phyloP scores from a whole-genome alignment of 2,329 filamentous ascomycete genomes.

The Phyllosticta paracitricarpa region DNA sequence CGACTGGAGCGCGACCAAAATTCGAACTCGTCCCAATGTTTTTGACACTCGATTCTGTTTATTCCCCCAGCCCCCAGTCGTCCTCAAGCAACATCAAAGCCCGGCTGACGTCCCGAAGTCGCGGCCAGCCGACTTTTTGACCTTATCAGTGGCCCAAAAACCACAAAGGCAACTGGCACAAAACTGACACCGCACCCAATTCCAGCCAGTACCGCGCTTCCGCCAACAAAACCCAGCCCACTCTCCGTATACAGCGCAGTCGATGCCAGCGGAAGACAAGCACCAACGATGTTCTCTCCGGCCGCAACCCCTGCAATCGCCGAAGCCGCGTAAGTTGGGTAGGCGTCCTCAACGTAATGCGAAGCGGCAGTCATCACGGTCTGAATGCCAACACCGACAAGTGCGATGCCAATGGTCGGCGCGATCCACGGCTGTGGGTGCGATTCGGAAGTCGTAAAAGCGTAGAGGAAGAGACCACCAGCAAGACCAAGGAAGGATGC shows the following conservation, averaged over 20 bases:
- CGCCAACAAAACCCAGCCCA: background rate
- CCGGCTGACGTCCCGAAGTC: background rate
- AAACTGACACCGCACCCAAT: background rate
- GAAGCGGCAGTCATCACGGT: constrained; percentile 38
- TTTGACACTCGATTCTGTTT: too few relatives aligned
- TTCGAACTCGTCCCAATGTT: too few relatives aligned
- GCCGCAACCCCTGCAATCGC: constrained; percentile 40
- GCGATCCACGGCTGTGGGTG: constrained; percentile 19
- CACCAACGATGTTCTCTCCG: constrained; percentile 40
- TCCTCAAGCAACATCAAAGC: too few relatives aligned
- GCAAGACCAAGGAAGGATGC: constrained; percentile 32
- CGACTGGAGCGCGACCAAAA: too few relatives aligned
- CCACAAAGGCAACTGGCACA: background rate
- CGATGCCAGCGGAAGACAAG: constrained; percentile 38
- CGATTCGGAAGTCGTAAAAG: constrained; percentile 15
- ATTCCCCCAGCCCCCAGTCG: too few relatives aligned
- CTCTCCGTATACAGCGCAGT: constrained; percentile 35
- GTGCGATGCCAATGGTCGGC: constrained; percentile 18
- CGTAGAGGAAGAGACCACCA: constrained; percentile 21
- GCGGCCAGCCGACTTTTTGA: background rate
- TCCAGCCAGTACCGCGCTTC: background rate
- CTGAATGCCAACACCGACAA: constrained; percentile 22
- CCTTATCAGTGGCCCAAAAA: background rate
- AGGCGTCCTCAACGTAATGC: constrained; percentile 40
- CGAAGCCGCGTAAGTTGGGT: constrained; percentile 40